These are phyloP conservation scores for Pestalotiopsis fici DNA, from an alignment of 2,329 filamentous ascomycete genomes.

Conservation along the genomic window DNA sequence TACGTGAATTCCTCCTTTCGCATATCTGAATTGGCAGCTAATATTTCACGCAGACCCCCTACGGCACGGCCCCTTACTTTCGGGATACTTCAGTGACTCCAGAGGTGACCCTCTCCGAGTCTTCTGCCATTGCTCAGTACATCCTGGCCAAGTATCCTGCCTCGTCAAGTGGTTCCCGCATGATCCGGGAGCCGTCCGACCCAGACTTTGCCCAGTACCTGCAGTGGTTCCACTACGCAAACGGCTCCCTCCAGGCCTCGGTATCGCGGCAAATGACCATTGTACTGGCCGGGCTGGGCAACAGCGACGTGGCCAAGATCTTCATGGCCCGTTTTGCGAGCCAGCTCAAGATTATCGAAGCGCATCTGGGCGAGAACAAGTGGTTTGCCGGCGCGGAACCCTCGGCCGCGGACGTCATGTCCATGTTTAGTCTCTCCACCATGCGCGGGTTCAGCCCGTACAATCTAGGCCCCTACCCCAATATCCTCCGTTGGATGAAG, in stretches of 20 bases:
- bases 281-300: neutral
- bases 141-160: slow-evolving; percentile 5
- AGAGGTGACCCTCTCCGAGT: slow-evolving; percentile 6
- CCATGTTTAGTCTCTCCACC: slow-evolving; percentile 10
- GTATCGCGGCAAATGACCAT: slow-evolving; percentile 7
- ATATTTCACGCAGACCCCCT: neutral
- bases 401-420: slow-evolving; percentile 12
- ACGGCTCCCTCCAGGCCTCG: slow-evolving; percentile 9
- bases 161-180: neutral
- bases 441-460: slow-evolving; percentile 5
- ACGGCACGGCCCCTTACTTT: slow-evolving; percentile 11
- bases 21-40: neutral
- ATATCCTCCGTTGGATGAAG: slow-evolving; percentile 10
- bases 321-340: neutral
- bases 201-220: slow-evolving; percentile 9
- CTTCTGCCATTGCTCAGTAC: slow-evolving; percentile 6
- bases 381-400: slow-evolving; percentile 8
- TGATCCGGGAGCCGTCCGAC: slow-evolving; percentile 7
- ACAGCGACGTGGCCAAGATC: neutral
- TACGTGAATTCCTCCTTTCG: neutral
- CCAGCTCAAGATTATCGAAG: slow-evolving; percentile 10
- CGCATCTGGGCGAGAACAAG: slow-evolving; percentile 6
- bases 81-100: slow-evolving; percentile 7
- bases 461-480: slow-evolving; percentile 8
- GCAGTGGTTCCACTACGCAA: slow-evolving; percentile 12